Base-by-base conservation (phyloP, 352 stramenopile genomes). In the Globisporangium heterothallicum region DNA sequence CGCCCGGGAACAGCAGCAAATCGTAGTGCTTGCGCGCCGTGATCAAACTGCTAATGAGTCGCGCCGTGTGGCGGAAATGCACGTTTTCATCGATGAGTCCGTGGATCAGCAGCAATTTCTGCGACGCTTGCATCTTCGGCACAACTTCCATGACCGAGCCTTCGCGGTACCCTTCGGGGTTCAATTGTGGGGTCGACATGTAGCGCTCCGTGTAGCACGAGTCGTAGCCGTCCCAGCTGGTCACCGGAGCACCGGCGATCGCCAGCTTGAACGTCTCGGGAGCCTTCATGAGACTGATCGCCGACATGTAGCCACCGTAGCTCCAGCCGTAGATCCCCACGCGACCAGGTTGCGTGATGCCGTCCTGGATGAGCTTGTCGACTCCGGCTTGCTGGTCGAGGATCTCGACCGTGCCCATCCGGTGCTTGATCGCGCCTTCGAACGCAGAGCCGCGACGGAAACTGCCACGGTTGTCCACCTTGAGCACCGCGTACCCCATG, bases 191-290 rank as follows among this genome's bases (percentile, higher is more conserved):
- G 38, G 90, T 90, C 45, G 93, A 96, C 94, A 98, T 98, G 74
- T 98, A 99, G 22, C 95, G 73, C 61, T 98, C 96, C 50, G 96
- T 99, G 74, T 99, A 99, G 66, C 98, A 97, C 45, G 96, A 98
- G 68, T 99, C 97, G 64, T 99, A 99, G 36, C 95, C 96, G 66
- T 99, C 92, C 95, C 96, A 98, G 56, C 84, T 96, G 3, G 97
- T 98, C 19, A 99, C 96, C 3, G 96, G 97, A 6, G 97, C 97
- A 49, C 96, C 96, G 0, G 94, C 87, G 26, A 99, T 96, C 21
- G 92, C 96, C 30, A 95, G 86, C 58, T 96, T 94, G 68, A 98
- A 98, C 9, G 96, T 91, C 66, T 98, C 84, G 5, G 95, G 94
- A 16, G 92, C 91, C 61, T 97, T 96, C 73, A 96, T 95, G 29